Evolutionary conservation across 768 basidiomycete genomes (phyloP), one percentile per base, ranked within the genome.

Genomic region (Tricholoma sp.): DNA sequence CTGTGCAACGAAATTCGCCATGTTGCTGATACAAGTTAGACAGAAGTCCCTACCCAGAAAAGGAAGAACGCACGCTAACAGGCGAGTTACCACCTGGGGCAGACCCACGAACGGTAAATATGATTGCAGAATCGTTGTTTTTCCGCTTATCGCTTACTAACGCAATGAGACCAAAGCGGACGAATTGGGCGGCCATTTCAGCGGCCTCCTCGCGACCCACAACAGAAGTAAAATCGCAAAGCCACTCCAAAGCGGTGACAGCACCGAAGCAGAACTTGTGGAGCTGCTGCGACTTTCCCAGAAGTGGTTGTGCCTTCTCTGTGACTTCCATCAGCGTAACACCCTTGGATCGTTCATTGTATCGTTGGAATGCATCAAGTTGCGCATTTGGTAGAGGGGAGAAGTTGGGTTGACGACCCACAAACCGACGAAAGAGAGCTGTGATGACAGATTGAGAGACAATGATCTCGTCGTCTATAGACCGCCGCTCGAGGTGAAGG

Each of bases 101-200:
- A 45, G 86, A 84, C 5, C 91, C 91, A 61, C 91, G 85, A 22
- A 93, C 91, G 24, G 91, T 94, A 74, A 94, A 94, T 69, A 94
- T 93, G 74, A 94, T 91, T 19, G 91, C 91, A 24, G 91, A 91
- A 66, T 94, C 91, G 60, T 91, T 92, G 66, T 88, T 90, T 76
- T 91, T 92, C 62, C 91, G 81, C 78, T 90, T 94, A 71, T 94
- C 91, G 75, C 88, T 90, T 59, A 96, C 92, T 43, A 98, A 78
- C 2, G 76, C 74, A 71, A 99, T 89, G 60, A 96, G 84, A 39
- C 94, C 91, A 65, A 94, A 97, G 53, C 97, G 86, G 47, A 98
- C 94, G 65, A 98, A 98, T 69, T 98, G 97, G 4, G 95, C 97
- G 2, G 92, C 89, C 84, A 98, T 90, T 77, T 99, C 97, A 10